A percentile compares a stretch with the other conserved stretches of the same genome.
Evolutionary conservation across 192 early-diverging fungal species (phyloP).

Genomic region (Pilobolus umbonatus): DNA sequence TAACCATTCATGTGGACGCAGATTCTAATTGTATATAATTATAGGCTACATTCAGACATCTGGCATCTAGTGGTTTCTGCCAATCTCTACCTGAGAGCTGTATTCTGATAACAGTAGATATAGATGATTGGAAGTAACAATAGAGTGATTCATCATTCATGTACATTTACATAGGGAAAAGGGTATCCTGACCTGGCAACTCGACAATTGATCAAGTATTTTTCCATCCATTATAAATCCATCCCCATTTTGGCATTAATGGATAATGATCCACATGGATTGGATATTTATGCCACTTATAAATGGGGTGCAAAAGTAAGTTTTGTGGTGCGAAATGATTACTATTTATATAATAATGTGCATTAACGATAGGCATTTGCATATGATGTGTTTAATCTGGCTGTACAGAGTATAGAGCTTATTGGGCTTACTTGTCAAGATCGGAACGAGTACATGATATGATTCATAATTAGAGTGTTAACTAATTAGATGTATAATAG

Average conservation of each 20-base stretch:
- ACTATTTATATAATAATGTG: background rate
- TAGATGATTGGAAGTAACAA: background rate
- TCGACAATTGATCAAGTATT: constrained; percentile 19
- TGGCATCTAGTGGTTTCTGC: constrained; percentile 17
- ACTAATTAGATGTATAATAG: background rate
- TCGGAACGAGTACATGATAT: constrained; percentile 1
- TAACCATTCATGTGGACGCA: background rate
- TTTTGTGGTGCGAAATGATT: background rate
- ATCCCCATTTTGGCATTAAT: constrained; percentile 22
- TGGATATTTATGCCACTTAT: constrained; percentile 30
- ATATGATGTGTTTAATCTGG: constrained; percentile 17
- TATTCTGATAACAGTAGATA: constrained; percentile 27
- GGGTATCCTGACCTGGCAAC: constrained; percentile 30
- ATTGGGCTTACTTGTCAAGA: constrained; percentile 21
- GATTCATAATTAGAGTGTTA: background rate
- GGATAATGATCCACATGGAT: constrained; percentile 32
- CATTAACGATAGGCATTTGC: background rate
- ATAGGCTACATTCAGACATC: constrained; percentile 28
- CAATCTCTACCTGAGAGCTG: constrained; percentile 15
- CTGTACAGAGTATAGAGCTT: constrained; percentile 16
- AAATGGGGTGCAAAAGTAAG: constrained; percentile 29
- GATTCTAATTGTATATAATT: background rate
- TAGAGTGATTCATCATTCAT: background rate
- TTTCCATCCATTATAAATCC: constrained; percentile 10
- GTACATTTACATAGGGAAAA: constrained; percentile 12